Evolutionary conservation across 805 yeast species (phyloP), one percentile per base, ranked within the genome.

Genomic region (Metschnikowia kofuensis): DNA sequence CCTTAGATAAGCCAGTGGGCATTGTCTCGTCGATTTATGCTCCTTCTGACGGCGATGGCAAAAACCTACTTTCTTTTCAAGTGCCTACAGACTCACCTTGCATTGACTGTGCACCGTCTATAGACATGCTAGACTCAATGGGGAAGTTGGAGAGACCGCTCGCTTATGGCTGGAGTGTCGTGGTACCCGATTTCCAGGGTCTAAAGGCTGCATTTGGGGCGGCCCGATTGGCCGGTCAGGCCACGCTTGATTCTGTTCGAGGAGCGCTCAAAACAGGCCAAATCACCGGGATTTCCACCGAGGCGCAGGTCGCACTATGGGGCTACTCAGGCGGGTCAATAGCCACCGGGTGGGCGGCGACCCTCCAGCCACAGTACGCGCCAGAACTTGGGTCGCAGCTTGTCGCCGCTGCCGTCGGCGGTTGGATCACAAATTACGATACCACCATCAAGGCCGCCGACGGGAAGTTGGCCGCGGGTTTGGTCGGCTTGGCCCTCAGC

Each of bases 251-350:
- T 47, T 58, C 69, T 5, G 45, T 71, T 11, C 49, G 71, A 37
- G 75, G 66, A 3, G 55, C 60, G 1, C 57, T 69, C 31, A 29
- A 35, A 6, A 44, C 63, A 6, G 53, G 49, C 5, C 50, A 53
- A 30, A 35, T 49, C 15, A 57, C 68, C 7, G 63, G 63, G 2
- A 40, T 66, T 14, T 32, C 46, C 6, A 28, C 50, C 4, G 50
- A 55, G 14, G 64, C 71, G 14, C 46, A 44, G 16, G 48, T 53
- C 2, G 59, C 54, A 28, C 32, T 70, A 45, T 68, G 69, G 68
- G 75, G 75, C 2, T 71, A 67, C 46, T 66, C 72, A 2, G 76
- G 76, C 11, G 75, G 74, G 2, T 58, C 70, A 2, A 48, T 69
- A 27, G 71, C 75, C 8, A 47, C 69, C 15, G 64, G 67, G 9